Percentiles rank a stretch among this genome's conserved stretches.
These are phyloP conservation scores for Oryza meridionalis DNA, from an alignment of 176 grass and related monocot genomes.

Conservation along the genomic window DNA sequence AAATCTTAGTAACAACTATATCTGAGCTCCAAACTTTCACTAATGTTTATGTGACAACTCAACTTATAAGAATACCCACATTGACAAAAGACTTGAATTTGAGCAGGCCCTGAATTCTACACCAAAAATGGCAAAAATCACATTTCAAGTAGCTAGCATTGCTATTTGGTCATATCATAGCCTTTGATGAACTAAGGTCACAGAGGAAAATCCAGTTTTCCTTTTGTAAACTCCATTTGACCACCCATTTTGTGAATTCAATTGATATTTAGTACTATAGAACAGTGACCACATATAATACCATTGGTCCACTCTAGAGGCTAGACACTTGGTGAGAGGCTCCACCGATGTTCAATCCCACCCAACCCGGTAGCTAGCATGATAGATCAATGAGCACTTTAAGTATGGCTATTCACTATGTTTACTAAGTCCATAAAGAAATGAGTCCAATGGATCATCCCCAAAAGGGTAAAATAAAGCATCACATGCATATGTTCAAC, in stretches of 20 bases:
- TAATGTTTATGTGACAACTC: neutral
- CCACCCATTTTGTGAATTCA: neutral
- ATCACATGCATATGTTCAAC: conserved; percentile 16
- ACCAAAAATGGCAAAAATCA: neutral
- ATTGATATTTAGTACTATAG: neutral
- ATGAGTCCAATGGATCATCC: neutral
- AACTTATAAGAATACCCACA: neutral
- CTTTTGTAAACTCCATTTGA: neutral
- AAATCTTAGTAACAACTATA: neutral
- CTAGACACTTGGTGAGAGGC: neutral
- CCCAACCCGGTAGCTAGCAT: conserved; percentile 3
- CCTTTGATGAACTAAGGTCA: neutral
- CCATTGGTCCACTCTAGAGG: neutral
- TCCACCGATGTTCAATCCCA: conserved; percentile 17
- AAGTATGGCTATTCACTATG: neutral
- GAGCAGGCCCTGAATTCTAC: no score
- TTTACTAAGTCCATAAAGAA: conserved; percentile 22
- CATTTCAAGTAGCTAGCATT: neutral
- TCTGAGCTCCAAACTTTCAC: neutral
- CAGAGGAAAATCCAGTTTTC: neutral
- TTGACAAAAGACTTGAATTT: neutral
- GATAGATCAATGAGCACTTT: conserved; percentile 23
- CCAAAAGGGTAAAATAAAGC: conserved; percentile 8
- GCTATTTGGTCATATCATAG: neutral
- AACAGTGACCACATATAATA: conserved; percentile 1